Conservation (phyloP, 2,329 filamentous ascomycete species). For the Fusarium mexicanum region DNA sequence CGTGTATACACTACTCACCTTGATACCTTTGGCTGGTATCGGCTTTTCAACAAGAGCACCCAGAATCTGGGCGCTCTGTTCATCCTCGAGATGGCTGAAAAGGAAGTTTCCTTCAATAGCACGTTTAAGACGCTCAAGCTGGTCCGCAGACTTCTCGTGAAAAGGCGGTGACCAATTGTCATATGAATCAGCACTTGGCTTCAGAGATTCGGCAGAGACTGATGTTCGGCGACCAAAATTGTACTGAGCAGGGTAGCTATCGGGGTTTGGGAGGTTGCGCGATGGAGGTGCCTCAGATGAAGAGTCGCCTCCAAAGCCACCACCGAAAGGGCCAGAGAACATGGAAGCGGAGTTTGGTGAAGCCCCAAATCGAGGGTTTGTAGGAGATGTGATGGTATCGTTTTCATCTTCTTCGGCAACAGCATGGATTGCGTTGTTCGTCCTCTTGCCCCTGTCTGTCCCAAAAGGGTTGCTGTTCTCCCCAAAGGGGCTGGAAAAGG, state of each 20-base stretch:
- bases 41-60: conserved; percentile 94
- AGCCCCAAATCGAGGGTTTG: conserved; percentile 66
- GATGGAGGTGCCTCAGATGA: conserved; percentile 57
- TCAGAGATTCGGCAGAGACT: conserved; percentile 95
- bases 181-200: conserved; percentile 82
- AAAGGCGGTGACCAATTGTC: conserved; percentile 91
- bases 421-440: conserved; percentile 54
- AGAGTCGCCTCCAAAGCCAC: conserved; percentile 55
- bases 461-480: conserved; percentile 57
- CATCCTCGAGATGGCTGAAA: conserved; percentile 93
- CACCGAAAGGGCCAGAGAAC: conserved; percentile 64
- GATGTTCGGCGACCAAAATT: conserved; percentile 94
- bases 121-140: conserved; percentile 79
- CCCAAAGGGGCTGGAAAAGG: conserved; percentile 79
- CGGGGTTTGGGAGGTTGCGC: conserved; percentile 63
- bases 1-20: conserved; percentile 55
- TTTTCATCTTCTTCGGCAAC: conserved; percentile 87
- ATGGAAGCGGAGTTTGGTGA: conserved; percentile 47
- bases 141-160: conserved; percentile 84
- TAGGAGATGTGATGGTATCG: conserved; percentile 79
- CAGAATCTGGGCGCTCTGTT: conserved; percentile 86
- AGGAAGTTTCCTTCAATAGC: conserved; percentile 92
- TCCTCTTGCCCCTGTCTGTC: conserved; percentile 32
- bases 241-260: conserved; percentile 89
- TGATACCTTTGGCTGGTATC: conserved; percentile 88